Conservation (phyloP, 805 yeast genomes). For the Nakazawaea laoshanensis region DNA sequence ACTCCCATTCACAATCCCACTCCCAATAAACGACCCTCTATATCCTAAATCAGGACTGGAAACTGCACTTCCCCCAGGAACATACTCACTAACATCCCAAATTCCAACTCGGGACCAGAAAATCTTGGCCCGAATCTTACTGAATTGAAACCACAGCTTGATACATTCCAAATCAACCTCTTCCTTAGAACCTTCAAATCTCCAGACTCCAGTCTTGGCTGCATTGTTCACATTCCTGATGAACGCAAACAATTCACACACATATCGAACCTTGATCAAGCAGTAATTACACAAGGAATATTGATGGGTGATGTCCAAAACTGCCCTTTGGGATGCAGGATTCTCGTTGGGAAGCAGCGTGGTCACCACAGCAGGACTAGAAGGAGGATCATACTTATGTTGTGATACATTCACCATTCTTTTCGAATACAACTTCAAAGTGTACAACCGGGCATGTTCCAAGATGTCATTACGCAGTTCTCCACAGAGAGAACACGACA, state of each 20-base stretch:
- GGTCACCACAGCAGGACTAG: slow-evolving; percentile 6
- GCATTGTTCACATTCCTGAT: slow-evolving; percentile 49
- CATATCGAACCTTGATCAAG: slow-evolving; percentile 66
- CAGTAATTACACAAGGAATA: slow-evolving; percentile 81
- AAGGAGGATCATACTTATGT: slow-evolving; percentile 11
- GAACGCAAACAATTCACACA: slow-evolving; percentile 77
- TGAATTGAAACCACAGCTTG: slow-evolving; percentile 57
- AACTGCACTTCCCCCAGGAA: too few species aligned
- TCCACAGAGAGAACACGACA: slow-evolving; percentile 80
- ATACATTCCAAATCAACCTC: slow-evolving; percentile 13
- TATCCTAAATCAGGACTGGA: slow-evolving; percentile 1
- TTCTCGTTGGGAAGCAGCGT: slow-evolving; percentile 7
- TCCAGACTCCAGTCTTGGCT: slow-evolving; percentile 43
- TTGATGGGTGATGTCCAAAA: slow-evolving; percentile 26
- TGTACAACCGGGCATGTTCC: slow-evolving; percentile 72
- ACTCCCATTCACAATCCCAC: slow-evolving; percentile 7
- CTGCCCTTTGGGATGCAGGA: slow-evolving; percentile 13
- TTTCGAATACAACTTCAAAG: slow-evolving; percentile 40
- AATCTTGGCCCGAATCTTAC: slow-evolving; percentile 59
- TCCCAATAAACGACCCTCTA: slow-evolving; percentile 8
- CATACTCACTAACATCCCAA: slow-evolving; percentile 40
- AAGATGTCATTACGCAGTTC: slow-evolving; percentile 63
- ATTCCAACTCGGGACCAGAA: slow-evolving; percentile 82
- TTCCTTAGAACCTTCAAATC: slow-evolving; percentile 28
- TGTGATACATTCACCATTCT: slow-evolving; percentile 10